Base-by-base conservation (phyloP, 257 asterid species). In the Cordia subcordata region DNA sequence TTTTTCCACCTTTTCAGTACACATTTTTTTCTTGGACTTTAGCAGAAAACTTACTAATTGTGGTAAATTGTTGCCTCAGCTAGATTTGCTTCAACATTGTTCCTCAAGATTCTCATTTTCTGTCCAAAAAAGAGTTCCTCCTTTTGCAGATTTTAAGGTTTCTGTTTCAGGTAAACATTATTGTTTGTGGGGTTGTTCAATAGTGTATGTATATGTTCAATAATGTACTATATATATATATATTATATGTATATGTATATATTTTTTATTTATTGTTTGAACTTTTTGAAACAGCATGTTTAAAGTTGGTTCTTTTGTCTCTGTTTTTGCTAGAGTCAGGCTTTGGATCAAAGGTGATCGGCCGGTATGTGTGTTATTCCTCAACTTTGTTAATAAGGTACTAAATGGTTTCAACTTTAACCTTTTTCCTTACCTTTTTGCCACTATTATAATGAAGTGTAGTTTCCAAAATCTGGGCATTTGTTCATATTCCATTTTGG, bases 381-480 rank as follows among this genome's bases (percentile, higher is more conserved):
- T 66, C 27, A 15, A 40, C 21, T 47, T 63, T 61, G 50, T 55
- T 57, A 62, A 67, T 53, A 27, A 73, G 79, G 82, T 62, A 59
- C 62, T 65, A 57, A 10, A 55, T 67, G 67, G 68, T 53, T 73
- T 68, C 73, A 53, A 62, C 65, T 75, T 64, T 65, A 17, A 65
- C 58, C 47, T 39, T 19, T 1, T 47, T 16, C 21, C 38, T 50
- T 49, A n/a, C 11, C 9, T 3, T 16, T 14, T 54, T 27, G 0
- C 19, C 23, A 13, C 12, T 47, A n/a, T n/a, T 27, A 40, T 55
- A 12, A 27, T 19, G 33, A 61, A 19, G 12, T 65, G 57, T 53
- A 61, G 66, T 68, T 76, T 75, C 68, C 53, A 79, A 81, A 84
- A 81, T 81, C 82, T 62, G 75, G 66, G 39, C 21, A 57, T 65